Base-by-base conservation (phyloP, 192 early-diverging fungal genomes). In the Coemansia erecta region DNA sequence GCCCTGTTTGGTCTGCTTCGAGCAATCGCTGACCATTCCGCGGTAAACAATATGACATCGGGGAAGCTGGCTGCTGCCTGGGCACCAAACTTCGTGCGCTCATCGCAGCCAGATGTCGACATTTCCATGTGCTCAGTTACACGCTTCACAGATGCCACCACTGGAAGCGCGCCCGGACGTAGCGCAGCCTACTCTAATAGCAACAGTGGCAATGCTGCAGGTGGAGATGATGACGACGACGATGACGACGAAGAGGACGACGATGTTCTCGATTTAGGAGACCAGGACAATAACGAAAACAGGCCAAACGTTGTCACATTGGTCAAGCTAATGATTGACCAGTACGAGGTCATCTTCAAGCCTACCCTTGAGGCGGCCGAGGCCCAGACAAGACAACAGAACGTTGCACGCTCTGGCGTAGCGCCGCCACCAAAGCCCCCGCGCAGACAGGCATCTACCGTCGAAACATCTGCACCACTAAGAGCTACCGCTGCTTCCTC, bases 31-130 rank as follows among this genome's bases (percentile, higher is more conserved):
- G 77, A 83, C 21, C 77, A 89, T 61, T 78, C 84, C 18, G 62
- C 70, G 39, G 61, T 63, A 1, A 98, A 95, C 83, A 81, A 86
- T 56, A 98, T 98, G 95, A 93, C 88, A 2, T 60, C 89, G 4
- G 74, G 79, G 31, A 93, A 91, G 68, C 74, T 95, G 45, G 89
- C 91, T 0, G 85, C 93, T 12, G 89, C 94, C 2, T 91, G 92
- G 84, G 81, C 91, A 6, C 93, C 94, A 7, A 98, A 94, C 60
- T 81, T 98, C 62, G 85, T 94, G 37, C 81, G 58, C 35, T 81
- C 75, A 8, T 73, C 68, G 21, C 72, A 78, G 64, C 81, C 76
- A 6, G 72, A 70, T 41, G 56, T 78, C 14, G 81, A 78, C 53
- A 72, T 82, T 17, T 56, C 64, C 21, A 82, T 82, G 80, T 82